Base-by-base conservation (phyloP, 331 rosid species). In the Cydonia oblonga region DNA sequence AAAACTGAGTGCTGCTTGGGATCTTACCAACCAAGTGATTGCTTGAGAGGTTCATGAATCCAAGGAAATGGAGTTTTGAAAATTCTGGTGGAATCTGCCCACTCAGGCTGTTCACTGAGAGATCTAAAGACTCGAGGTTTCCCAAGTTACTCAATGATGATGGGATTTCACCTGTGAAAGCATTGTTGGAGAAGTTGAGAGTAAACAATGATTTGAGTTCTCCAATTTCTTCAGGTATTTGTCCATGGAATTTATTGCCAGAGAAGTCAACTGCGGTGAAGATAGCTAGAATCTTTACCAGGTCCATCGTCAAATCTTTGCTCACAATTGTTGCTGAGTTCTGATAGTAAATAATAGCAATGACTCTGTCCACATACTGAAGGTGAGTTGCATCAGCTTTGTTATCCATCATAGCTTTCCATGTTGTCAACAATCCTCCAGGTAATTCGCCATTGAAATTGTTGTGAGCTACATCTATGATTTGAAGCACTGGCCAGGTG, bases 221-320 rank as follows among this genome's bases (percentile, higher is more conserved):
- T 35, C 84, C 83, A 2, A 84, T 9, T 59, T 87, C 80, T 23
- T 26, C 40, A 3, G 92, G 96, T 76, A 89, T 89, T 66, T 49
- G 18, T 3, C 91, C 97, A 2, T 69, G 28, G 16, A 91, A 81
- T 8, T 62, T 56, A 75, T 91, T 87, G 70, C 51, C 29, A 2
- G 92, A 89, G 68, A 91, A 78, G 76, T 91, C 92, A 4, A 91
- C 67, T 26, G 78, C 42, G 35, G 97, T 87, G 79, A 79, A 82
- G 73, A 79, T 28, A 0, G 86, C 85, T 5, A 81, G 66, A 64
- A 92, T 89, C 54, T 86, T 90, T 67, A 71, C 76, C 33, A 82
- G 13, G 67, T 82, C 75, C 82, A 81, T 67, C 25, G 38, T 71
- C 3, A 23, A 69, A 25, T 92, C 88, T 78, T 92, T 92, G 76